Conservation (phyloP, 352 stramenopile genomes). For the Lagenidium giganteum region DNA sequence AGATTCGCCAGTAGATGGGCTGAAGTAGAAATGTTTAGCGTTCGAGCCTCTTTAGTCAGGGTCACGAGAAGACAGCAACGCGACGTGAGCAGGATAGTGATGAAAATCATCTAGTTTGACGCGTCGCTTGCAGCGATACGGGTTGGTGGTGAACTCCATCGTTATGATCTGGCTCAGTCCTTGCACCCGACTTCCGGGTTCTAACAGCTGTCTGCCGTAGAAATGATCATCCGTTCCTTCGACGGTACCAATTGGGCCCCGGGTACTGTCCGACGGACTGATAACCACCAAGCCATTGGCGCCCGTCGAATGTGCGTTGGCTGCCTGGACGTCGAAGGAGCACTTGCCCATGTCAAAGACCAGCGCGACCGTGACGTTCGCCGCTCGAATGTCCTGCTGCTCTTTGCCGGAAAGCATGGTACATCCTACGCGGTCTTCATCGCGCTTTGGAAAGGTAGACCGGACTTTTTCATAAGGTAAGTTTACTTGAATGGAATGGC, state of each 20-base stretch:
- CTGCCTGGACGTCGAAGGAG: slow-evolving; percentile 58
- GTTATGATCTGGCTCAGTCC: too few relatives aligned
- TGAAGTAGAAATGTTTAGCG: too few relatives aligned
- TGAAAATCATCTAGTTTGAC: too few relatives aligned
- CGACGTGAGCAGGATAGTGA: too few relatives aligned
- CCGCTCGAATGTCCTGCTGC: slow-evolving; percentile 14
- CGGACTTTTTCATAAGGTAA: too few relatives aligned
- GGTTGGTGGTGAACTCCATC: too few relatives aligned
- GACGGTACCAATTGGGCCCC: slow-evolving; percentile 28
- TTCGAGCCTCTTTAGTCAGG: too few relatives aligned
- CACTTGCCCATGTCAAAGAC: slow-evolving; percentile 58
- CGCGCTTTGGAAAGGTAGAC: slow-evolving; percentile 29
- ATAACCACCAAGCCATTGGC: slow-evolving; percentile 48
- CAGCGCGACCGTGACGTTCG: slow-evolving; percentile 34
- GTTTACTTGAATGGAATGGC: too few relatives aligned
- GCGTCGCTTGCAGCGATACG: too few relatives aligned
- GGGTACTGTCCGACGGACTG: slow-evolving; percentile 35
- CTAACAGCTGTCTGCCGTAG: slow-evolving; percentile 63
- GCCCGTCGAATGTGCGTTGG: slow-evolving; percentile 35
- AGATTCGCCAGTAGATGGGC: too few relatives aligned
- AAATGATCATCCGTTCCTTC: slow-evolving; percentile 40
- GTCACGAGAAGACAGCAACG: too few relatives aligned
- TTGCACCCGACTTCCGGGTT: slow-evolving; percentile 51
- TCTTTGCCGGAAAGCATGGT: slow-evolving; percentile 24
- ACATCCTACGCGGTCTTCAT: slow-evolving; percentile 37